Conservation (phyloP, 306 rosid genomes). For the Clitoria ternatea region DNA sequence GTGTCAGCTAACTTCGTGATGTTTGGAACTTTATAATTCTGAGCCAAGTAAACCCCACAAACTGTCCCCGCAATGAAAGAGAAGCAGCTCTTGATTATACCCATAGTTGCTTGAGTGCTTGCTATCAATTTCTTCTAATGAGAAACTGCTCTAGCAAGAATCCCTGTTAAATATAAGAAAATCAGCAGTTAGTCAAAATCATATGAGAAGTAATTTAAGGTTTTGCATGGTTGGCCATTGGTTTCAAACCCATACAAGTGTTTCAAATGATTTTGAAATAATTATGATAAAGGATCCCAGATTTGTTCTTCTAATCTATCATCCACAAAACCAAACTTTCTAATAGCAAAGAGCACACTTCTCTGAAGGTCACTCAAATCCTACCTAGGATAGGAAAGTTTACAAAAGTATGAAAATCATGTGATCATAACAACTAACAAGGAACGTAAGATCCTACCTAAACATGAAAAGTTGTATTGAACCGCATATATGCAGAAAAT, state of each 20-base stretch:
- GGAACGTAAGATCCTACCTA: too few relatives aligned
- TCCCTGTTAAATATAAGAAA: constrained; percentile 13
- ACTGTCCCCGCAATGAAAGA: constrained; percentile 64
- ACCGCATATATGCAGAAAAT: too few relatives aligned
- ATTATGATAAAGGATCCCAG: neutral
- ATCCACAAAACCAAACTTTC: neutral
- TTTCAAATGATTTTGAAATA: neutral
- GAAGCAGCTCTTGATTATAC: constrained; percentile 70
- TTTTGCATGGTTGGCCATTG: neutral
- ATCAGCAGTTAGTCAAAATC: constrained; percentile 12
- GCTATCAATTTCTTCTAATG: neutral
- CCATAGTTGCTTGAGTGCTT: constrained; percentile 45
- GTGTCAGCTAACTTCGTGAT: constrained; percentile 63
- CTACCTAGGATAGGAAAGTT: too few relatives aligned
- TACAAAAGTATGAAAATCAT: too few relatives aligned
- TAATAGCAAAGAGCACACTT: neutral
- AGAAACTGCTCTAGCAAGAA: neutral
- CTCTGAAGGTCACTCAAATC: neutral
- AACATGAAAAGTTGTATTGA: too few relatives aligned
- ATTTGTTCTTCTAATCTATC: neutral
- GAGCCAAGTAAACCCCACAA: constrained; percentile 68
- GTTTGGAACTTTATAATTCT: constrained; percentile 80
- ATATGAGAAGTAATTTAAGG: neutral
- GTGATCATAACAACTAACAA: too few relatives aligned
- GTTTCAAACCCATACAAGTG: neutral